Base-by-base conservation (phyloP, 202 grass and related monocot species). In the Setaria italica region DNA sequence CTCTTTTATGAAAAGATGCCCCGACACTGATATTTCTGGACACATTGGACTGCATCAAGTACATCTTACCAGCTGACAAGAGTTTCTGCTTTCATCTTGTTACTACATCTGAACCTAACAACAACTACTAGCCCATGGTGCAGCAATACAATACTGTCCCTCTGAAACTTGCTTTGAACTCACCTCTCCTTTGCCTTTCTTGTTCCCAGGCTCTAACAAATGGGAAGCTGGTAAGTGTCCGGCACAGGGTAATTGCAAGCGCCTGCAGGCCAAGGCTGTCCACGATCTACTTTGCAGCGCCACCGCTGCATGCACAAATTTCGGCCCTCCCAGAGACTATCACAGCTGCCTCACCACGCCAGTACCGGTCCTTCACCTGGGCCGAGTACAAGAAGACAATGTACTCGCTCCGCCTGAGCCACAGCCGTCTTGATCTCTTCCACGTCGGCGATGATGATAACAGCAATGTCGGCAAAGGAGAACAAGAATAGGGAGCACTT, bases 301-400 rank as follows among this genome's bases (percentile, higher is more conserved):
- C 97, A 43, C 70, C 92, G 9, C 70, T 91, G 37, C 77, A 88
- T 15, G 72, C 94, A 56, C 75, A 79, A 59, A 99, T 99, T 63
- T 94, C 83, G 4, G 82, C 92, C 1, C 74, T 99, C 48, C 82
- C 84, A 51, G 94, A 97, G 74, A 97, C 43, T 30, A 60, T 99
- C 60, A 92, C 90, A n/a, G 71, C 83, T 2, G 7, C 25, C 20
- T 41, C 70, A 55, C 92, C 89, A 0, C 6, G 74, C 51, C 87
- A 41, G 34, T 99, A 99, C 71, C 85, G 84, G 9, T 65, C 92
- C 8, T 99, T 99, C 87, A 99, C 97, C 67, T 99, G 97, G 97
- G 88, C 90, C 0, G 97, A 99, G 80, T 99, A 93, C 89, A 99
- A 99, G 90, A 94, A 82, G 55, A 89, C 91, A 48, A 99, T 99